Evolutionary conservation across 129 eudicot genomes (phyloP).

Genomic region (Flaveria bidentis): DNA sequence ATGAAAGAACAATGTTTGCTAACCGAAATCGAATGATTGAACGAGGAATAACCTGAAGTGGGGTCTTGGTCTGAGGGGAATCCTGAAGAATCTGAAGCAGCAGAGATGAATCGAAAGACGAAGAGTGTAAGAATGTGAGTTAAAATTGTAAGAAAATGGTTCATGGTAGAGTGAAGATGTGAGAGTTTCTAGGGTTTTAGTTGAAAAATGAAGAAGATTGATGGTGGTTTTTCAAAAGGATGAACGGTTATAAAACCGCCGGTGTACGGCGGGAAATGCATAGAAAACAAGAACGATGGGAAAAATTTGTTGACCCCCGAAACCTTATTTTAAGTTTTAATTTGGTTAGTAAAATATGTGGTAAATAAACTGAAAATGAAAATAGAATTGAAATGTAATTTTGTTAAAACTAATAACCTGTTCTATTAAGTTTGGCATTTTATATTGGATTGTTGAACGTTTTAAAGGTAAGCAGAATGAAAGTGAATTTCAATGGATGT

Average conservation of each 20-base stretch:
- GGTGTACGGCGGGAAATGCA: constrained; percentile 27
- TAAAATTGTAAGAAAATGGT: neutral
- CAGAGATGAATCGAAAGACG: constrained; percentile 27
- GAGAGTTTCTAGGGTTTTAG: constrained; percentile 18
- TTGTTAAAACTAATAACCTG: too few species aligned
- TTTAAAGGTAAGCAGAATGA: too few species aligned
- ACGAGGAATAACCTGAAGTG: constrained; percentile 34
- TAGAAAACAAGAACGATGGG: too few species aligned
- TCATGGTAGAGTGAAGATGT: constrained; percentile 12
- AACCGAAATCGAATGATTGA: neutral
- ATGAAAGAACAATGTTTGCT: neutral
- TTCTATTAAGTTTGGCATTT: too few species aligned
- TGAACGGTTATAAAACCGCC: constrained; percentile 26
- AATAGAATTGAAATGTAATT: too few species aligned
- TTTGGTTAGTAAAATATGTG: too few species aligned
- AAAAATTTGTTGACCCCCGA: too few species aligned
- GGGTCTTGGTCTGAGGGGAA: constrained; percentile 32
- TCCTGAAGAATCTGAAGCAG: constrained; percentile 19
- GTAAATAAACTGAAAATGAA: too few species aligned
- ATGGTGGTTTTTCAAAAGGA: neutral
- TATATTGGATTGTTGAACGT: too few species aligned
- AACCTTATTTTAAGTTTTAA: too few species aligned
- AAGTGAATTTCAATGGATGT: too few species aligned
- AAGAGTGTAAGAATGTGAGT: constrained; percentile 24
- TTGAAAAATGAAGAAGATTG: neutral